Evolutionary conservation across 768 basidiomycete genomes (phyloP).

Genomic region (Podaxis sp.): DNA sequence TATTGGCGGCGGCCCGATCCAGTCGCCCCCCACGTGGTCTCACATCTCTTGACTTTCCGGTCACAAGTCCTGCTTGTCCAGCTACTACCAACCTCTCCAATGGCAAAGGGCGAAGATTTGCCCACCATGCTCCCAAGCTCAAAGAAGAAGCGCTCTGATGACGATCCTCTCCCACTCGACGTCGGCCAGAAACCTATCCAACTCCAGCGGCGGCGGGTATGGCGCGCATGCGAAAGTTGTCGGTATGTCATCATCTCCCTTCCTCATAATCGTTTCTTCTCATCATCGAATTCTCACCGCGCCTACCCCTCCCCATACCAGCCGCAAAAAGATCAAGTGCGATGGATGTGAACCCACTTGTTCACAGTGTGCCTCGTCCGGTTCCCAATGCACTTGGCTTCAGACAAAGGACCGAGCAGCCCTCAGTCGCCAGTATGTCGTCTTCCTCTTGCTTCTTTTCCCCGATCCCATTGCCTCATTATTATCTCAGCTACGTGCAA

Average conservation of each 20-base stretch:
- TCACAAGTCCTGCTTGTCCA: conserved; percentile 18
- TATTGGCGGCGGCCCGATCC: conserved; percentile 20
- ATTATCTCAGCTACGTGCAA: conserved; percentile 71
- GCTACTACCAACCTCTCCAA: conserved; percentile 24
- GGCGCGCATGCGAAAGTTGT: conserved; percentile 90
- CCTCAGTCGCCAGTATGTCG: conserved; percentile 80
- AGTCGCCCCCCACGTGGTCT: conserved; percentile 25
- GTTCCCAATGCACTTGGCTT: conserved; percentile 82
- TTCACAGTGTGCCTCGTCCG: conserved; percentile 73
- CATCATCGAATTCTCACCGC: conserved; percentile 13
- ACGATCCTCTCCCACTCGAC: conserved; percentile 58
- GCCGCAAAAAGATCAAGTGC: conserved; percentile 93
- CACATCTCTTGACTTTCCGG: conserved; percentile 28
- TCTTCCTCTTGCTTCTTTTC: background rate
- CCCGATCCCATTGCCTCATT: conserved; percentile 14
- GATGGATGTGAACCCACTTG: conserved; percentile 87
- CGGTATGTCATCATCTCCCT: conserved; percentile 48
- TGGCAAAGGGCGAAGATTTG: conserved; percentile 52
- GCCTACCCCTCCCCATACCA: conserved; percentile 28
- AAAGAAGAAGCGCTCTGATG: conserved; percentile 75
- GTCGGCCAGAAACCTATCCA: conserved; percentile 67
- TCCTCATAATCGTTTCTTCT: conserved; percentile 17
- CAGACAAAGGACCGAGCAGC: conserved; percentile 92
- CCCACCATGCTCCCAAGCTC: conserved; percentile 50
- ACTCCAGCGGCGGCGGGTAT: conserved; percentile 77